Evolutionary conservation across 129 eudicot species (phyloP), one percentile per base, ranked within the genome.

Genomic region (Chrysanthemum makinoi): DNA sequence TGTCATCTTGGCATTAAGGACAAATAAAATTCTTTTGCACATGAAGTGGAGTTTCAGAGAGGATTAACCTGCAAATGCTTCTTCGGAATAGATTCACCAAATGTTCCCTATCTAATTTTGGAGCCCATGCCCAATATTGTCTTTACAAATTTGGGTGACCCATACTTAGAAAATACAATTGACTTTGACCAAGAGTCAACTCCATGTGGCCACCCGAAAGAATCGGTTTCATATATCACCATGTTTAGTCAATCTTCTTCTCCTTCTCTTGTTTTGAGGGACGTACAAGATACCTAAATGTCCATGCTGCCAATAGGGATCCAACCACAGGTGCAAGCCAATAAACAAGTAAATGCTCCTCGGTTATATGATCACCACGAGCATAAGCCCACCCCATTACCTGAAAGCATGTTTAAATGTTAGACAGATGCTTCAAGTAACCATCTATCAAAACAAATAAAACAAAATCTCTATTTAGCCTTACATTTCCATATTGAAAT

Each of bases 351-450:
- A 88, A 62, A 73, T 91, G 97, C 84, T 91, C 88, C 80, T 80
- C 86, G 51, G 90, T 86, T 74, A 88, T 77, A 74, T 91, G 90
- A 67, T 86, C 92, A n/a, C 96, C 90, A 5, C 83, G 84, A 62
- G 97, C 97, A 84, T 83, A 91, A 52, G 97, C 96, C 97, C 97
- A 91, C 52, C 97, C 97, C 96, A 86, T 86, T 68, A 91, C 95
- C 97, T 91, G 47, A 72, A 73, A 68, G 60, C 63, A 20, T 56
- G 22, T 66, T 26, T 19, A 35, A 48, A 15, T 30, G 64, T 22
- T 6, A 65, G n/a, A n/a, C n/a, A n/a, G 58, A 70, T 70, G 13
- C 53, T 18, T 35, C 12, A 30, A 33, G 15, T 68, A 76, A 59
- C 35, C 62, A 51, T 48, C 28, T 28, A 10, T 33, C 72, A 65